Evolutionary conservation across 345 rosid genomes (phyloP), one percentile per base, ranked within the genome.

Genomic region (Raphanus sativus): DNA sequence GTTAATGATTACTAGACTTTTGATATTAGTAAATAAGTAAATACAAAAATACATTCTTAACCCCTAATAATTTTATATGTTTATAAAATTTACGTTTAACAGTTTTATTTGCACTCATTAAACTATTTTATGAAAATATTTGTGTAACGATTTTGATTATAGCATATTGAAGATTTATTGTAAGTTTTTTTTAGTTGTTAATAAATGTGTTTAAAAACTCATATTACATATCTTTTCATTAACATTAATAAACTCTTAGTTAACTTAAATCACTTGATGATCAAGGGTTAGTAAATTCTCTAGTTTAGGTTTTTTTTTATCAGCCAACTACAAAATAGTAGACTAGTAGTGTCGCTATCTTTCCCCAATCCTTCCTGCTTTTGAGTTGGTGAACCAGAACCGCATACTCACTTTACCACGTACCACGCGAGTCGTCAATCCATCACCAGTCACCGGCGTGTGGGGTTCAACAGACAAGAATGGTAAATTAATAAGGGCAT

Each of bases 281-380:
- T 28, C 30, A 28, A 2, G 30, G 30, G 30, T 28, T 28, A 28
- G 30, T 28, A 28, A 28, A 28, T 28, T 2, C 30, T 28, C 30
- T 28, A 28, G 30, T 28, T 28, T 28, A 28, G 30, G 30, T 28
- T 28, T 28, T 28, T 28, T 28, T 28, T 28, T 28, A 28, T 28
- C 2, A 28, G 4, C 30, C 30, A 28, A 28, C 30, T 28, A 12
- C 54, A 45, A 42, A 42, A n/a, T 42, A 42, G 50, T 65, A n/a
- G 21, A 21, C 21, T 28, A 28, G 29, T 28, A 28, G n/a, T 34
- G 82, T 79, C 78, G 6, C 8, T 40, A 68, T 79, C 82, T 1
- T 21, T 79, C 82, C 28, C 75, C 82, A 79, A 68, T 78, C 70
- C 75, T 74, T 62, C 54, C 54, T 45, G 65, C 55, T 61, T 55